A percentile compares a stretch with the other conserved stretches of the same genome.
phyloP scores from a whole-genome alignment of 2,329 filamentous ascomycete species.

The Xylariaceae sp. region DNA sequence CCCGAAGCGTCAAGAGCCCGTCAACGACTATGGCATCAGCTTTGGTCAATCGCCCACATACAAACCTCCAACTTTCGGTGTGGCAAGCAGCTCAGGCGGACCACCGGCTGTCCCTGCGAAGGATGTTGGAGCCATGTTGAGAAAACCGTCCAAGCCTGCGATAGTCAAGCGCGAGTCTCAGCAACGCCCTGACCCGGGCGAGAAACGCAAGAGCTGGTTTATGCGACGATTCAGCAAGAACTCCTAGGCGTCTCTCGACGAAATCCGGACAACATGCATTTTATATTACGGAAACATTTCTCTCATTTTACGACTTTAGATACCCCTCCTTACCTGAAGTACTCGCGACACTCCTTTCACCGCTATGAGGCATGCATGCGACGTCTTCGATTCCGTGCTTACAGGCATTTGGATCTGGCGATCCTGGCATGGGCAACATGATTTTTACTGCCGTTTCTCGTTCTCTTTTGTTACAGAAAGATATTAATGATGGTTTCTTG shows the following conservation, averaged over 20 bases:
- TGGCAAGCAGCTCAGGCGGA: constrained; percentile 13
- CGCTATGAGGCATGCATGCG: no score
- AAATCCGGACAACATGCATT: constrained; percentile 5
- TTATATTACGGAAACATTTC: constrained; percentile 12
- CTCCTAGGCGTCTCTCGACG: constrained; percentile 20
- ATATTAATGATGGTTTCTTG: no score
- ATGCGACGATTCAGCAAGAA: constrained; percentile 72
- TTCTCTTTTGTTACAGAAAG: no score
- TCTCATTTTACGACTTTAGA: constrained; percentile 10
- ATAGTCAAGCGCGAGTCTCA: constrained; percentile 16
- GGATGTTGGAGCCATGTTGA: constrained; percentile 21
- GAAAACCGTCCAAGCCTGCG: constrained; percentile 23
- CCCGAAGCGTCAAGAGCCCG: constrained; percentile 48
- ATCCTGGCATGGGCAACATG: no score
- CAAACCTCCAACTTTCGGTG: constrained; percentile 35
- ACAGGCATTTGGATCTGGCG: no score
- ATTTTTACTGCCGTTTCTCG: no score
- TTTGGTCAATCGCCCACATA: constrained; percentile 42
- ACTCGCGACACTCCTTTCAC: no score
- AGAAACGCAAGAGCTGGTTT: constrained; percentile 91
- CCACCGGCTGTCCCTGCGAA: constrained; percentile 31
- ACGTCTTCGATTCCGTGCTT: no score
- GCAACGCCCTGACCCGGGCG: constrained; percentile 34
- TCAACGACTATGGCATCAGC: constrained; percentile 62
- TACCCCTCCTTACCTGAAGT: constrained; percentile 9